Conservation (phyloP, 1,284 basidiomycete species). For the Sphaerobolus stellatus region DNA sequence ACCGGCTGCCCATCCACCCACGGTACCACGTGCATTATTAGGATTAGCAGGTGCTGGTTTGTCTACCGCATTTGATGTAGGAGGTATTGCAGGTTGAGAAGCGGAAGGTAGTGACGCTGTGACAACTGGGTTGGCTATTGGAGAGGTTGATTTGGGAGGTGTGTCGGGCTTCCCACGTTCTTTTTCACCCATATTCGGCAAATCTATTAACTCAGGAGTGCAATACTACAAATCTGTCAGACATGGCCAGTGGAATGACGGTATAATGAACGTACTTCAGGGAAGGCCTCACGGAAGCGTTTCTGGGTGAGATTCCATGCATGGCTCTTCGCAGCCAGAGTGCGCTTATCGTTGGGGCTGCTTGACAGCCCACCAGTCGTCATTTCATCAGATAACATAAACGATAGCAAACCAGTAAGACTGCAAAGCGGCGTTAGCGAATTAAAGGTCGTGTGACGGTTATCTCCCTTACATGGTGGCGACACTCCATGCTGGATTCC, state of each 20-base stretch:
- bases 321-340: slow-evolving; percentile 79
- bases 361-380: slow-evolving; percentile 90
- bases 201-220: slow-evolving; percentile 59
- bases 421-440: slow-evolving; percentile 42
- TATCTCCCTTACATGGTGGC: slow-evolving; percentile 74
- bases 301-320: slow-evolving; percentile 79
- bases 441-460: slow-evolving; percentile 11
- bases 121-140: slow-evolving; percentile 8
- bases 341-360: slow-evolving; percentile 75
- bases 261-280: slow-evolving; percentile 58
- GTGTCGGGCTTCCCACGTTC: slow-evolving; percentile 55
- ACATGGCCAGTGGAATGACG: background rate
- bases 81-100: slow-evolving; percentile 13
- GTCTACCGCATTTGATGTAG: background rate
- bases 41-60: slow-evolving; percentile 4
- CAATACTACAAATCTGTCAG: slow-evolving; percentile 54
- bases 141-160: slow-evolving; percentile 21
- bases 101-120: slow-evolving; percentile 18
- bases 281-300: slow-evolving; percentile 83
- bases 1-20: slow-evolving; percentile 46
- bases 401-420: slow-evolving; percentile 90
- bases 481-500: slow-evolving; percentile 93
- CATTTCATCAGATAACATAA: slow-evolving; percentile 97
- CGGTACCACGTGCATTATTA: slow-evolving; percentile 18
- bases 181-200: slow-evolving; percentile 87